Percentiles rank a stretch among this genome's conserved stretches.
Conservation (phyloP, 176 grass and related monocot genomes). For the Typha latifolia region DNA sequence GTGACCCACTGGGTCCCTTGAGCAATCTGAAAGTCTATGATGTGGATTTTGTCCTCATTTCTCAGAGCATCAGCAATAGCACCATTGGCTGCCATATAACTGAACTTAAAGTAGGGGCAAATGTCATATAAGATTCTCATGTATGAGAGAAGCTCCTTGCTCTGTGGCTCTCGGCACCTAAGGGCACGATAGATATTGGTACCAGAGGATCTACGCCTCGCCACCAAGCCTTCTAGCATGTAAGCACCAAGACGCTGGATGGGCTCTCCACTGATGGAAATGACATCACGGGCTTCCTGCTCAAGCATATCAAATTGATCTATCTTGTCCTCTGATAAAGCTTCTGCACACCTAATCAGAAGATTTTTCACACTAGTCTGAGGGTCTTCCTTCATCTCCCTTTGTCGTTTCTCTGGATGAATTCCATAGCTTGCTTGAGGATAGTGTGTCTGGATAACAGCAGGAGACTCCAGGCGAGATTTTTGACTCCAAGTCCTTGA, state of each 20-base stretch:
- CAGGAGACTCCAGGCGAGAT: constrained; percentile 29
- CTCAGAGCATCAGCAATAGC: constrained; percentile 85
- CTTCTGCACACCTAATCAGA: constrained; percentile 62
- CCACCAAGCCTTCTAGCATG: constrained; percentile 82
- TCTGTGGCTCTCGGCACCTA: constrained; percentile 59
- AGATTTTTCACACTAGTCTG: constrained; percentile 49
- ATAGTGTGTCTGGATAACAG: constrained; percentile 22
- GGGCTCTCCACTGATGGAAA: constrained; percentile 78
- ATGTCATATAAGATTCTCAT: constrained; percentile 86
- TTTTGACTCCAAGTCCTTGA: constrained; percentile 73
- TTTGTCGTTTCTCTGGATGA: constrained; percentile 55
- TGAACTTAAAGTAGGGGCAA: constrained; percentile 93
- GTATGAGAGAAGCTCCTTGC: constrained; percentile 88
- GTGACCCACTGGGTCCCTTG: constrained; percentile 99
- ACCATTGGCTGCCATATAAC: constrained; percentile 95
- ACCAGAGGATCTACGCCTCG: constrained; percentile 66
- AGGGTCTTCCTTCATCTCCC: constrained; percentile 42
- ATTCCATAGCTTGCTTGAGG: constrained; percentile 37
- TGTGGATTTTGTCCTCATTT: constrained; percentile 79
- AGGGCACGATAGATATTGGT: constrained; percentile 71
- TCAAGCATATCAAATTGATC: constrained; percentile 62
- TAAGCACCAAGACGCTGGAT: constrained; percentile 80
- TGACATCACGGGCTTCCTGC: constrained; percentile 39
- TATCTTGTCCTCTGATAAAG: constrained; percentile 54
- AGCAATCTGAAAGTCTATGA: constrained; percentile 98